Conservation (phyloP, 345 rosid genomes). For the Salix suchowensis region DNA sequence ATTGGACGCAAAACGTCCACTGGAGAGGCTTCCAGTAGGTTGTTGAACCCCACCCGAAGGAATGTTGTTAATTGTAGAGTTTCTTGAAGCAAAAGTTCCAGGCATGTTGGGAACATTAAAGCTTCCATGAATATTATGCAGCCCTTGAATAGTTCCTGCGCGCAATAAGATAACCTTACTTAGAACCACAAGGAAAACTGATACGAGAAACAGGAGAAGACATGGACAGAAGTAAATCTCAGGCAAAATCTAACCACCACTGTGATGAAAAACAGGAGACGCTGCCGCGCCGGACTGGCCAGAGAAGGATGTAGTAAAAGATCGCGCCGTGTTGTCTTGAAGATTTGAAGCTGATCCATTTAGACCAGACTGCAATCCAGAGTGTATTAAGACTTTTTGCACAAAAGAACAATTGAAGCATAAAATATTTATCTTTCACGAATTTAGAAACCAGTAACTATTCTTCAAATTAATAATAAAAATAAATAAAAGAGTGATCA, state of each 20-base stretch:
- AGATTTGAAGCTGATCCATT: conserved; percentile 86
- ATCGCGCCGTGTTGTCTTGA: conserved; percentile 65
- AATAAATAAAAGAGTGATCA: conserved; percentile 12
- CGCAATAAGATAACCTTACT: conserved; percentile 1
- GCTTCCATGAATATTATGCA: conserved; percentile 86
- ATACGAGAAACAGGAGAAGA: neutral
- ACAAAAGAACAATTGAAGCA: neutral
- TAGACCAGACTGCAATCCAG: conserved; percentile 70
- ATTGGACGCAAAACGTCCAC: conserved; percentile 82
- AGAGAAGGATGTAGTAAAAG: conserved; percentile 78
- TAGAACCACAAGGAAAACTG: neutral
- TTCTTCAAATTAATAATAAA: neutral
- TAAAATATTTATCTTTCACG: neutral
- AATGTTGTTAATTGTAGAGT: conserved; percentile 65
- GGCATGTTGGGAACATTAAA: conserved; percentile 86
- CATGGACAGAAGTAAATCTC: neutral
- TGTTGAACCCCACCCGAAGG: conserved; percentile 88
- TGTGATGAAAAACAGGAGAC: conserved; percentile 76
- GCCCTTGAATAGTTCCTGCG: conserved; percentile 76
- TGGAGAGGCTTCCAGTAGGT: conserved; percentile 78
- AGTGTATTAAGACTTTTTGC: neutral
- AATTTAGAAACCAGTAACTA: neutral
- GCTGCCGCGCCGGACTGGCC: conserved; percentile 90
- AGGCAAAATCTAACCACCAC: conserved; percentile 41
- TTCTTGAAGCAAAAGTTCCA: conserved; percentile 86